Evolutionary conservation across 2,329 filamentous ascomycete species (phyloP).

Genomic region (Fusarium acutatum): DNA sequence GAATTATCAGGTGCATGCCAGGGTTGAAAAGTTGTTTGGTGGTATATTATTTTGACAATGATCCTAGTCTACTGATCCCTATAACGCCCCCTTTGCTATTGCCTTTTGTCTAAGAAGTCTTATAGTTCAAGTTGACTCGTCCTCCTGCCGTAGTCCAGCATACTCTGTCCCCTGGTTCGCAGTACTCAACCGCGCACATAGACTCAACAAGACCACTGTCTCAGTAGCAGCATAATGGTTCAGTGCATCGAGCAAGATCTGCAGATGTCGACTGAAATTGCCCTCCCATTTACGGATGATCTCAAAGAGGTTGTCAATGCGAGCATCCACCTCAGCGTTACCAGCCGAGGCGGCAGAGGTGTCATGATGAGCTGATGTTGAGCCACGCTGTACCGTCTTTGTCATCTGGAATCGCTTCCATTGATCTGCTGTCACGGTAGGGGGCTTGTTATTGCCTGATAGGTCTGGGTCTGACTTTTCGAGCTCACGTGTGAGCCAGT

Average conservation of each 20-base stretch:
- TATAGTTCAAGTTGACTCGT: constrained; percentile 51
- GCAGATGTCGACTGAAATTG: constrained; percentile 90
- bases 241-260: constrained; percentile 91
- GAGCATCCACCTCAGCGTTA: constrained; percentile 47
- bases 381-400: constrained; percentile 52
- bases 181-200: constrained; percentile 84
- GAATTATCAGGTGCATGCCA: background rate
- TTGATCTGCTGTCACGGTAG: constrained; percentile 67
- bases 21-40: constrained; percentile 26
- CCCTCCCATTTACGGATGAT: constrained; percentile 91
- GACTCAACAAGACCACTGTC: constrained; percentile 89
- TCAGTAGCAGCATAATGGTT: constrained; percentile 98
- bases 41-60: constrained; percentile 38
- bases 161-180: constrained; percentile 80
- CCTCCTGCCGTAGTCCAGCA: constrained; percentile 66
- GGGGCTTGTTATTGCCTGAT: constrained; percentile 64
- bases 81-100: constrained; percentile 30
- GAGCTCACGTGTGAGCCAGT: constrained; percentile 84
- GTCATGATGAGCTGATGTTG: constrained; percentile 44
- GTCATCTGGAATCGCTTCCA: constrained; percentile 66
- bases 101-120: background rate
- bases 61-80: constrained; percentile 25
- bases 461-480: constrained; percentile 85
- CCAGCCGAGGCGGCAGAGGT: constrained; percentile 49
- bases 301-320: constrained; percentile 82